A percentile compares a stretch with the other conserved stretches of the same genome.
Evolutionary conservation across 352 stramenopile genomes (phyloP).

Genomic region (Globisporangium apiculatum): DNA sequence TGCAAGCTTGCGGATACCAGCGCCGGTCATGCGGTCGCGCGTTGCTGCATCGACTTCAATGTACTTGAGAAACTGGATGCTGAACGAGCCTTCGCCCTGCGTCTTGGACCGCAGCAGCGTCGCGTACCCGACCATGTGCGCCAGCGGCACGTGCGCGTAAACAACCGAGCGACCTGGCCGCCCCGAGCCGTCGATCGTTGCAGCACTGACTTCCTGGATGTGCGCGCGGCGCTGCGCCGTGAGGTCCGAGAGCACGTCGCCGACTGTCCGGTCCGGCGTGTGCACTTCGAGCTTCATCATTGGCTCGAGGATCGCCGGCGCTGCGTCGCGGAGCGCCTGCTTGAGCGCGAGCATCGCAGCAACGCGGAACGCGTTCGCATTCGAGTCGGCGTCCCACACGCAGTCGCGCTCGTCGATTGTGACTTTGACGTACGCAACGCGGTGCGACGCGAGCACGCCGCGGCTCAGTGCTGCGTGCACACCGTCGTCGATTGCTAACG

Average conservation of each 20-base stretch:
- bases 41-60: conserved; percentile 45
- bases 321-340: conserved; percentile 41
- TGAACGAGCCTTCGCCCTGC: conserved; percentile 72
- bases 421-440: conserved; percentile 60
- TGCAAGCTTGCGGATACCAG: conserved; percentile 2
- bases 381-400: conserved; percentile 59
- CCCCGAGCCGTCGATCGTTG: conserved; percentile 15
- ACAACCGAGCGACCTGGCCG: conserved; percentile 47
- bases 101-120: conserved; percentile 75
- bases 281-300: conserved; percentile 75
- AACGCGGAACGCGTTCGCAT: conserved; percentile 54
- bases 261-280: conserved; percentile 50
- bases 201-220: conserved; percentile 55
- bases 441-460: conserved; percentile 49
- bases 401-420: conserved; percentile 51
- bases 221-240: conserved; percentile 58
- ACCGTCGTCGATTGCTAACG: conserved; percentile 60
- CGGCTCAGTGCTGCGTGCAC: conserved; percentile 48
- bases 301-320: conserved; percentile 59
- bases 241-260: conserved; percentile 71
- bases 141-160: conserved; percentile 55
- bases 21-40: conserved; percentile 34
- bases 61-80: conserved; percentile 70
- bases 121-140: conserved; percentile 75
- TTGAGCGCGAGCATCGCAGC: conserved; percentile 48